Conservation (phyloP, 768 basidiomycete genomes). For the Pisolithus tinctorius region DNA sequence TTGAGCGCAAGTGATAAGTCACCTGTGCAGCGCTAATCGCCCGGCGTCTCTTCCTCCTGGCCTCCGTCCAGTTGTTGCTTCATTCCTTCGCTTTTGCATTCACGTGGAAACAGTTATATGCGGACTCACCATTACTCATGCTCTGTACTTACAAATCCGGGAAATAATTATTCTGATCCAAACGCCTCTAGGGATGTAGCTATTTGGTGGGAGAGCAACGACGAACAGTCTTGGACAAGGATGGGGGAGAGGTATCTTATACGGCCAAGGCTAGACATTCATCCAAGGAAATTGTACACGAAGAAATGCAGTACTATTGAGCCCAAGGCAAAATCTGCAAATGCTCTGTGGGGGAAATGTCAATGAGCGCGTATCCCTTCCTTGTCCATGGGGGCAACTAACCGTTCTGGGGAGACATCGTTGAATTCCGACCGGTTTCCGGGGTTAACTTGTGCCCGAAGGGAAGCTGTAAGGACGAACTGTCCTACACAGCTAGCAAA, state of each 20-base stretch:
- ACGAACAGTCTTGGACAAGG: too few species aligned
- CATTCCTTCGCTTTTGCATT: too few species aligned
- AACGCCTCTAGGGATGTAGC: too few species aligned
- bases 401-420: conserved; percentile 92
- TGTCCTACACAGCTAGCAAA: conserved; percentile 93
- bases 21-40: neutral
- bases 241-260: too few species aligned
- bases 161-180: too few species aligned
- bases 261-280: conserved; percentile 8
- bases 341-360: conserved; percentile 56
- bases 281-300: conserved; percentile 97
- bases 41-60: neutral
- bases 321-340: conserved; percentile 94
- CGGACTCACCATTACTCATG: too few species aligned
- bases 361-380: neutral
- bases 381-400: conserved; percentile 17
- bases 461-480: conserved; percentile 89
- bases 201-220: too few species aligned
- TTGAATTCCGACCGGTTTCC: conserved; percentile 79
- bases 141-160: too few species aligned
- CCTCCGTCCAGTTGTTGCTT: too few species aligned
- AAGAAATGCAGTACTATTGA: conserved; percentile 97
- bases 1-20: conserved; percentile 43
- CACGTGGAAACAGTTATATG: too few species aligned
- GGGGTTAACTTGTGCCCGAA: conserved; percentile 90